Conservation (phyloP, 768 basidiomycete species). For the Dioszegia hungarica region DNA sequence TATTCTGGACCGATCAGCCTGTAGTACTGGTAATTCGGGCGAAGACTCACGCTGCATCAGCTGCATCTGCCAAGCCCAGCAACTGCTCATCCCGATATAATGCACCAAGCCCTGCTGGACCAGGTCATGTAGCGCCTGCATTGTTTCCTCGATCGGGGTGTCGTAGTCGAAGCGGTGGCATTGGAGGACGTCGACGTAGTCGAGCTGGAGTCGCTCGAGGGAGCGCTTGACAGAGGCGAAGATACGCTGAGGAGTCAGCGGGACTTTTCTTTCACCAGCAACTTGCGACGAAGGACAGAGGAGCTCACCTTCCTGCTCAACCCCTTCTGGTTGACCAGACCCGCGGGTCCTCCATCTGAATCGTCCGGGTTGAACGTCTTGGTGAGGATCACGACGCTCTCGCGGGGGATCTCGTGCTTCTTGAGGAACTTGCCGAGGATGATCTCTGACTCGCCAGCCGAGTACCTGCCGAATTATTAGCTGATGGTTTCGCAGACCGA, state of each 20-base stretch:
- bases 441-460: slow-evolving; percentile 45
- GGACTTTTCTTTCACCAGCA: no score
- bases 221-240: slow-evolving; percentile 59
- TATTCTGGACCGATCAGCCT: slow-evolving; percentile 52
- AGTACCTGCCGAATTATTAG: slow-evolving; percentile 17
- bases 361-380: slow-evolving; percentile 53
- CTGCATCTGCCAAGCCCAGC: slow-evolving; percentile 50
- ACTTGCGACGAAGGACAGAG: neutral
- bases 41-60: slow-evolving; percentile 43
- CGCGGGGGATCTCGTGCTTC: slow-evolving; percentile 61
- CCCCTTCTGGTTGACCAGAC: slow-evolving; percentile 30
- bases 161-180: slow-evolving; percentile 58
- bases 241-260: slow-evolving; percentile 60
- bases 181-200: slow-evolving; percentile 72
- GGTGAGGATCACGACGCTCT: slow-evolving; percentile 76
- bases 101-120: slow-evolving; percentile 50
- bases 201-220: slow-evolving; percentile 65
- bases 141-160: slow-evolving; percentile 60
- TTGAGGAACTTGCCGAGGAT: slow-evolving; percentile 73
- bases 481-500: neutral
- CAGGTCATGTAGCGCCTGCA: slow-evolving; percentile 53
- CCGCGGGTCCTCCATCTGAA: slow-evolving; percentile 31
- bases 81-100: slow-evolving; percentile 52
- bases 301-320: slow-evolving; percentile 31
- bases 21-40: no score